Conservation (phyloP, 208 protist species). For the Trypanosoma conorhini region DNA sequence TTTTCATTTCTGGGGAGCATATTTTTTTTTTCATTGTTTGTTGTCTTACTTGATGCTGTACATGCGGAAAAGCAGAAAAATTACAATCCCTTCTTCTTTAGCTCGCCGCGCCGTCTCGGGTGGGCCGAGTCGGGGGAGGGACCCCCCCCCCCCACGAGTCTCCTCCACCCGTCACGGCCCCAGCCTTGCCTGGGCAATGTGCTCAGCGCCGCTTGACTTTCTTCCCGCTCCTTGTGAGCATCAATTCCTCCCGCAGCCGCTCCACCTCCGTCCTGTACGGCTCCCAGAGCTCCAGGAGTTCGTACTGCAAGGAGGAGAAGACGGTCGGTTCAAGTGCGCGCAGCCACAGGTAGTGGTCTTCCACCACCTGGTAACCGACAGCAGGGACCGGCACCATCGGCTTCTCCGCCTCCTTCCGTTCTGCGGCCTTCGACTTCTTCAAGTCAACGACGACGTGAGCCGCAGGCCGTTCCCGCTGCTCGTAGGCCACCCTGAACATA, state of each 20-base stretch:
- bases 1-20: too few relatives aligned
- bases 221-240: conserved; percentile 48
- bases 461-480: conserved; percentile 46
- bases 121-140: too few relatives aligned
- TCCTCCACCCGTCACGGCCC: neutral
- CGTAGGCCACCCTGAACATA: conserved; percentile 81
- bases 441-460: conserved; percentile 11
- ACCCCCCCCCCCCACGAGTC: neutral
- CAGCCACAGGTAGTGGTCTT: conserved; percentile 61
- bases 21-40: neutral
- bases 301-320: conserved; percentile 67
- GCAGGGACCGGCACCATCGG: conserved; percentile 52
- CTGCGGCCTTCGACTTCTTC: conserved; percentile 31
- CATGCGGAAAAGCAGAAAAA: neutral
- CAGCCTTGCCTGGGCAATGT: neutral
- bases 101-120: neutral
- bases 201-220: conserved; percentile 52
- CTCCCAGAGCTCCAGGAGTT: conserved; percentile 79
- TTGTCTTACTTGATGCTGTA: conserved; percentile 1
- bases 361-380: conserved; percentile 69
- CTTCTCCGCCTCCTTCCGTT: conserved; percentile 64
- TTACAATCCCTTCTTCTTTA: neutral
- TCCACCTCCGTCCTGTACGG: conserved; percentile 83
- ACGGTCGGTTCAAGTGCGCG: conserved; percentile 82
- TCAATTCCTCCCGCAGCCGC: conserved; percentile 65